Evolutionary conservation across 805 yeast species (phyloP).

Genomic region (Hanseniaspora osmophila): DNA sequence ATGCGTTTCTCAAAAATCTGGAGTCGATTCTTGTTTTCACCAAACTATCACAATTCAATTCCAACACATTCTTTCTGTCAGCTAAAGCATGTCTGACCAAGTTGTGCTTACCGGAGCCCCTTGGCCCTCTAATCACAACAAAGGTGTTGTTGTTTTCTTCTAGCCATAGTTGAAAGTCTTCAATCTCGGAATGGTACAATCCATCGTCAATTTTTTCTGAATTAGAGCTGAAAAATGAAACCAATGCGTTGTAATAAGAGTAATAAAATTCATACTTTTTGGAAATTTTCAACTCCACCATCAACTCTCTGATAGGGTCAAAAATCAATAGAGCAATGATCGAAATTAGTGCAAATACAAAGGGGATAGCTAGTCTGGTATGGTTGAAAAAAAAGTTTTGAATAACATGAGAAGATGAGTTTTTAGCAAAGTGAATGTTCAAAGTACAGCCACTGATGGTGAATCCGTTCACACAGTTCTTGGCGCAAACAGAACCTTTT

Average conservation of each 20-base stretch:
- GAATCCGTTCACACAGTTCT: constrained; percentile 80
- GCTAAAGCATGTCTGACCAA: constrained; percentile 55
- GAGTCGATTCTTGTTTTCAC: constrained; percentile 64
- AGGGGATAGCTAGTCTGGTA: constrained; percentile 70
- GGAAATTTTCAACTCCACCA: constrained; percentile 59
- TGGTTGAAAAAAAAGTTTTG: constrained; percentile 54
- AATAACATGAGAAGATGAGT: constrained; percentile 37
- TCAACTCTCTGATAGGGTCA: constrained; percentile 83
- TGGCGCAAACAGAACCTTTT: constrained; percentile 70
- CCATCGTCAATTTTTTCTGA: constrained; percentile 17
- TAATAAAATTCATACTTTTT: constrained; percentile 36
- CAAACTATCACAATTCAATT: constrained; percentile 67
- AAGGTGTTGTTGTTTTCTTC: constrained; percentile 84
- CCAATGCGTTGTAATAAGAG: constrained; percentile 26
- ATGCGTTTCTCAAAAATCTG: constrained; percentile 49
- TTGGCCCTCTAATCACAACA: constrained; percentile 80
- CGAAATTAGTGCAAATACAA: constrained; percentile 64
- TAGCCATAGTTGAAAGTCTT: constrained; percentile 63
- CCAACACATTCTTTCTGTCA: constrained; percentile 46
- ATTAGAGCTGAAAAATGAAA: constrained; percentile 24
- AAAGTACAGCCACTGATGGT: constrained; percentile 46
- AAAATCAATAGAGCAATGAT: constrained; percentile 73
- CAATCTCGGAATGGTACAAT: constrained; percentile 61
- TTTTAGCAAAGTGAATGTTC: constrained; percentile 60
- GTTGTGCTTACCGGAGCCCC: constrained; percentile 87